Conservation (phyloP, 2,329 filamentous ascomycete species). For the Drechmeria coniospora region DNA sequence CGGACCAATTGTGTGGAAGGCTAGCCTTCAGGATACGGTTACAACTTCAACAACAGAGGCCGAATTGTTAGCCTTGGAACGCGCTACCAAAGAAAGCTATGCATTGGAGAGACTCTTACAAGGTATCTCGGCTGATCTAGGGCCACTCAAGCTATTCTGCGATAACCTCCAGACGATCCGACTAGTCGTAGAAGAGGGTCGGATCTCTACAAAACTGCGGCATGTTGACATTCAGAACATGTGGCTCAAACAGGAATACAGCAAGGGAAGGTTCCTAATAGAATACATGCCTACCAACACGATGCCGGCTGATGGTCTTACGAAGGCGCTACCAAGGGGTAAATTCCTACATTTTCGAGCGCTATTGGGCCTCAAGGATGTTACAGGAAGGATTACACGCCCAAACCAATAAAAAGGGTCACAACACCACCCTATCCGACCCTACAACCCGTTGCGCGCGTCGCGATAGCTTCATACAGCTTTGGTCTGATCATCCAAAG, state of each 20-base stretch:
- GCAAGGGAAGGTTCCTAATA: too few species aligned
- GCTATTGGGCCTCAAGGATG: not conserved
- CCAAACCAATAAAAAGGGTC: not conserved
- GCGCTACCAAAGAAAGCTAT: not conserved
- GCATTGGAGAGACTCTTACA: not conserved
- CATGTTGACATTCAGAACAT: slow-evolving; percentile 3
- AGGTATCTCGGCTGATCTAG: not conserved
- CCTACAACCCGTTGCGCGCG: not conserved
- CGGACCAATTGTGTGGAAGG: slow-evolving; percentile 1
- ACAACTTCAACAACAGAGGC: not conserved
- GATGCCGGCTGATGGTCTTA: slow-evolving; percentile 1
- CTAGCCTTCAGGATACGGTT: not conserved
- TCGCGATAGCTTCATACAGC: not conserved
- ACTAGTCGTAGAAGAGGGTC: not conserved
- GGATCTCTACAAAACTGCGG: slow-evolving; percentile 1
- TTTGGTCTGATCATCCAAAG: not conserved
- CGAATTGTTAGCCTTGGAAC: not conserved
- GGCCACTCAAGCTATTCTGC: slow-evolving; percentile 1
- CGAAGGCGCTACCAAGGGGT: not conserved
- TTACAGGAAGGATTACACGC: not conserved
- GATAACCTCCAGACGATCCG: slow-evolving; percentile 1
- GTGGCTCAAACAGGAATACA: slow-evolving; percentile 2
- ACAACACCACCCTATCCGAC: not conserved
- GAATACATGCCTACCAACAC: not conserved
- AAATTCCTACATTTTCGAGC: slow-evolving; percentile 1